Evolutionary conservation across 208 protist genomes (phyloP).

Genomic region (Strigomonas culicis): DNA sequence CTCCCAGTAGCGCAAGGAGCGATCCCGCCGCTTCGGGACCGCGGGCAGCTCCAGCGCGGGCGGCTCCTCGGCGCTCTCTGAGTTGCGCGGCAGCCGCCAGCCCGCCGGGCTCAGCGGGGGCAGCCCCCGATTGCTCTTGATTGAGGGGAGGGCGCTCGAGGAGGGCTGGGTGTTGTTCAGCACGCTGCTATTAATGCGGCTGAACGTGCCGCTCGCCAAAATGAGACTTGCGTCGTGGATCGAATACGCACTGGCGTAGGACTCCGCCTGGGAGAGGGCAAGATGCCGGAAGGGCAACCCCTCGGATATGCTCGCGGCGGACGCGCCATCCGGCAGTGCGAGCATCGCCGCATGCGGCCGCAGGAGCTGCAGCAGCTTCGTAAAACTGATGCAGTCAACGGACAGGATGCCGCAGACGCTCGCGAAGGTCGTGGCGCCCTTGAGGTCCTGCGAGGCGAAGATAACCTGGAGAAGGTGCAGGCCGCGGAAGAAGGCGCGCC

Average conservation of each 20-base stretch:
- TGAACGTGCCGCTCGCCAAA: too few species aligned
- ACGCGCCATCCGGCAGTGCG: too few species aligned
- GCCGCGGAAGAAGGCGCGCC: constrained; percentile 46
- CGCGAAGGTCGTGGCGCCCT: constrained; percentile 28
- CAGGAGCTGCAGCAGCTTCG: constrained; percentile 30
- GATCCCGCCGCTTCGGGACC: background rate
- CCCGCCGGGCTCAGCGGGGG: background rate
- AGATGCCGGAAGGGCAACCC: background rate
- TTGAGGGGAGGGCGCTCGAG: too few species aligned
- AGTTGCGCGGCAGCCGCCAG: background rate
- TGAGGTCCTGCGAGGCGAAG: constrained; percentile 25
- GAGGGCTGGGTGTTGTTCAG: too few species aligned
- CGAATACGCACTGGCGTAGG: background rate
- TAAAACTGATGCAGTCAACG: constrained; percentile 29
- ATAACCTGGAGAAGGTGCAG: constrained; percentile 34
- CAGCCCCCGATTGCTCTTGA: background rate
- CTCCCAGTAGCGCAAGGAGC: too few species aligned
- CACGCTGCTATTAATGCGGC: too few species aligned
- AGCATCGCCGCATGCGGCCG: constrained; percentile 26
- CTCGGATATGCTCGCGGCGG: background rate
- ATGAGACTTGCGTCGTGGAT: too few species aligned
- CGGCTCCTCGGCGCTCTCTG: too few species aligned
- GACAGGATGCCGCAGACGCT: constrained; percentile 33
- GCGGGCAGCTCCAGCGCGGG: background rate
- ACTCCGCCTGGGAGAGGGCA: background rate